Evolutionary conservation across 768 basidiomycete genomes (phyloP), one percentile per base, ranked within the genome.

Genomic region (Mycena galericulata): DNA sequence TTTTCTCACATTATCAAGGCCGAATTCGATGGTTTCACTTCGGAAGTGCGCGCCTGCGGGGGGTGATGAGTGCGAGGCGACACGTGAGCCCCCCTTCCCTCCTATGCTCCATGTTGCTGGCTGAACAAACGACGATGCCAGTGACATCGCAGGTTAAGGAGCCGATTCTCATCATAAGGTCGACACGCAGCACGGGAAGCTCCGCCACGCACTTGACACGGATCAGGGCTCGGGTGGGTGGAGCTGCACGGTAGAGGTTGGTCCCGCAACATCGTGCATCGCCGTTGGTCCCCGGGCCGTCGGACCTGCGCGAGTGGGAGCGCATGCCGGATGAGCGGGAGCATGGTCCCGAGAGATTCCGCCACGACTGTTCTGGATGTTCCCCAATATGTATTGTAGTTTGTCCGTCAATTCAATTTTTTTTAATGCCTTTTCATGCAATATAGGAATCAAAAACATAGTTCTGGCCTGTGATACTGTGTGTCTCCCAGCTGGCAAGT

Each of bases 151-250:
- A 94, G 76, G 88, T 93, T 72, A 88, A 87, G 73, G 92, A 94
- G 75, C 79, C 92, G 60, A 89, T 89, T 63, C 85, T 90, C 77
- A 90, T 94, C 71, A 91, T 74, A 91, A 93, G 59, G 87, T 94
- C 47, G 93, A 94, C 74, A 80, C 86, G 2, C 87, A 88, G 67
- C 91, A 94, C 68, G 83, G 83, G 65, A 90, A 91, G 80, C 85
- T 90, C 64, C 83, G 90, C 41, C 84, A 88, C 68, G 3, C 92
- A 92, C 56, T 79, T 92, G 61, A 76, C 80, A 6, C 81, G 86
- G 26, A 80, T 92, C n/a, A n/a, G n/a, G n/a, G n/a, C n/a, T n/a
- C n/a, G n/a, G n/a, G 45, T 82, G 89, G 24, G 75, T 82, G 9
- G 90, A 92, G 74, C 80, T 92, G 47, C 85, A 88, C 83, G 87